Conservation (phyloP, 495 filamentous ascomycete genomes). For the Staphylotrichum longicolle region DNA sequence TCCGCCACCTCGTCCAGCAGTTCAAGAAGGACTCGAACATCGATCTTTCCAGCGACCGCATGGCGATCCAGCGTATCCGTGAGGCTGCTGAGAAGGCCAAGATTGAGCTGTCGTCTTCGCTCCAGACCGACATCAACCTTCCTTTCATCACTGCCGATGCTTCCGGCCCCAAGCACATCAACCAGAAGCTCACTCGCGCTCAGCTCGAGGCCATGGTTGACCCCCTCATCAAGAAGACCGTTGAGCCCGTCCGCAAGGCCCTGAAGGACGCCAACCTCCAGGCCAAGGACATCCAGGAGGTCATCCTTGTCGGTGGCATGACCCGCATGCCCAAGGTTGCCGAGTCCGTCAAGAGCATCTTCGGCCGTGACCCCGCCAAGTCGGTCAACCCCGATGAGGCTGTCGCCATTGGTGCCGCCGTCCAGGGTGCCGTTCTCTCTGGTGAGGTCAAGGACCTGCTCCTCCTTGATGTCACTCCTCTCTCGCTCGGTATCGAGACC, state of each 20-base stretch:
- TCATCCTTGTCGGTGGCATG: conserved; percentile 99
- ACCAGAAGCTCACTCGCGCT: conserved; percentile 85
- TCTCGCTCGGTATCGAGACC: conserved; percentile 99
- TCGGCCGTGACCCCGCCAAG: conserved; percentile 97
- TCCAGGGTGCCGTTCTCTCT: conserved; percentile 94
- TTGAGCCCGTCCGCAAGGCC: conserved; percentile 94
- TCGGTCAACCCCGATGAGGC: conserved; percentile 99
- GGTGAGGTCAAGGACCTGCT: conserved; percentile 97
- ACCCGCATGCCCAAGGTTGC: conserved; percentile 99
- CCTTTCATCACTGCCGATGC: conserved; percentile 98
- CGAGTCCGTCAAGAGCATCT: conserved; percentile 95
- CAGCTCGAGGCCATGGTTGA: conserved; percentile 92
- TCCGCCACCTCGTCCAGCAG: conserved; percentile 89
- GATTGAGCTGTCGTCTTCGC: conserved; percentile 95
- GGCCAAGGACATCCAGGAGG: conserved; percentile 95
- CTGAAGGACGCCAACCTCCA: conserved; percentile 94
- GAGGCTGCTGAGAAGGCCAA: conserved; percentile 99
- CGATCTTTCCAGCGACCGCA: conserved; percentile 88
- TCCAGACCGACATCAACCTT: conserved; percentile 97
- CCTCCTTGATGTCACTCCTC: conserved; percentile 92
- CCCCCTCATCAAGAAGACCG: conserved; percentile 80
- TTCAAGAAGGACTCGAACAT: conserved; percentile 96
- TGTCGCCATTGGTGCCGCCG: conserved; percentile 96
- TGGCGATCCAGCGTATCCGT: conserved; percentile 99
- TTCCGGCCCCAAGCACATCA: conserved; percentile 95